phyloP scores from a whole-genome alignment of 495 filamentous ascomycete genomes.

The Choiromyces venosus region DNA sequence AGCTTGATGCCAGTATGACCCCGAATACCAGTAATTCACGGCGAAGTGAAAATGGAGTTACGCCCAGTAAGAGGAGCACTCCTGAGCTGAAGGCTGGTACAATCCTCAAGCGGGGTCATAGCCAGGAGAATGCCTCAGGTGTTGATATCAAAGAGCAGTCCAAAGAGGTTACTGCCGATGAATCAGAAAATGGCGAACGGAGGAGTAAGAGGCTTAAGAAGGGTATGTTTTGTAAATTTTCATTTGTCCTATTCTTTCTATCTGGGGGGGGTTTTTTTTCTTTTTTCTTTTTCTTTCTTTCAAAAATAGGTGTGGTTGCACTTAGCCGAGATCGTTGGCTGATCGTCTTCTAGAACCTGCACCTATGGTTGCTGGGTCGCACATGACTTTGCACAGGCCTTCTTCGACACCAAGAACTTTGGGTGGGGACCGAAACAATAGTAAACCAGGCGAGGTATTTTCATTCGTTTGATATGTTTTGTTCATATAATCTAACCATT shows the following conservation, averaged over 20 bases:
- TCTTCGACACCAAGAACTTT: slow-evolving; percentile 62
- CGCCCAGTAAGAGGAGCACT: slow-evolving; percentile 44
- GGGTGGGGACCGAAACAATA: slow-evolving; percentile 56
- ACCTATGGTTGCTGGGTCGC: slow-evolving; percentile 87
- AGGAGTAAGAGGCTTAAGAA: slow-evolving; percentile 92
- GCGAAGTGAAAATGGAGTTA: slow-evolving; percentile 44
- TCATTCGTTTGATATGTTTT: slow-evolving; percentile 1
- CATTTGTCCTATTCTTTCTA: slow-evolving; percentile 19
- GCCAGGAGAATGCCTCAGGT: slow-evolving; percentile 57
- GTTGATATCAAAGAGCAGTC: slow-evolving; percentile 37
- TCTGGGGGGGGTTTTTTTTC: slow-evolving; percentile 28
- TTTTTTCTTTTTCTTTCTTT: slow-evolving; percentile 29
- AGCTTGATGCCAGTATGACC: slow-evolving; percentile 46
- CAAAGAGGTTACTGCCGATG: slow-evolving; percentile 48
- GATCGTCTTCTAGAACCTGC: slow-evolving; percentile 59
- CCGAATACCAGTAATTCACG: slow-evolving; percentile 46
- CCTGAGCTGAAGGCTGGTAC: slow-evolving; percentile 55
- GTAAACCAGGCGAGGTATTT: slow-evolving; percentile 70
- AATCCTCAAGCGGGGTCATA: slow-evolving; percentile 73
- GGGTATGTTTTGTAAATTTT: slow-evolving; percentile 53
- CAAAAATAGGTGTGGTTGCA: slow-evolving; percentile 19
- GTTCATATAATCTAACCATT: slow-evolving; percentile 21
- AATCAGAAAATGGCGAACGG: slow-evolving; percentile 67
- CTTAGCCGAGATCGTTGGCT: slow-evolving; percentile 37
- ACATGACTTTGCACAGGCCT: slow-evolving; percentile 90